Evolutionary conservation across 2,329 filamentous ascomycete species (phyloP).

Genomic region (Bipolaris gigantea): DNA sequence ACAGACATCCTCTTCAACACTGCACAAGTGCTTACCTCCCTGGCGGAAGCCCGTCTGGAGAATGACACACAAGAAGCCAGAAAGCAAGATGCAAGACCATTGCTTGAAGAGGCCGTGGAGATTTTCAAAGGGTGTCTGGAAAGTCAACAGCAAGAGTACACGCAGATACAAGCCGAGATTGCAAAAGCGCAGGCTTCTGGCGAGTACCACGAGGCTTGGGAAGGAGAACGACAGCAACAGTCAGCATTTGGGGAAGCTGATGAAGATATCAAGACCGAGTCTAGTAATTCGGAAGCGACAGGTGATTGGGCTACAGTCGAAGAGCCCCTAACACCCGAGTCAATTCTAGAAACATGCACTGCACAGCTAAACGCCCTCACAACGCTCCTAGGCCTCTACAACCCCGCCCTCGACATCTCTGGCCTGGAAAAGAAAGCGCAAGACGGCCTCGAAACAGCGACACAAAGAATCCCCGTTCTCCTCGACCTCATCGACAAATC

Average conservation of each 20-base stretch:
- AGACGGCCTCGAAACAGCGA: slow-evolving; percentile 56
- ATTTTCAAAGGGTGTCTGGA: slow-evolving; percentile 58
- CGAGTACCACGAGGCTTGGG: slow-evolving; percentile 26
- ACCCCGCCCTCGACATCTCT: slow-evolving; percentile 48
- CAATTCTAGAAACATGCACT: slow-evolving; percentile 68
- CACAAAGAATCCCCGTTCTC: slow-evolving; percentile 58
- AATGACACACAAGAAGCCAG: slow-evolving; percentile 48
- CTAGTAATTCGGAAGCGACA: slow-evolving; percentile 39
- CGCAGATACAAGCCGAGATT: slow-evolving; percentile 43
- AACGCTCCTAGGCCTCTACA: slow-evolving; percentile 53
- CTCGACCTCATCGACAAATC: slow-evolving; percentile 44
- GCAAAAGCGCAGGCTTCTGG: slow-evolving; percentile 35
- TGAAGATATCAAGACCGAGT: slow-evolving; percentile 30
- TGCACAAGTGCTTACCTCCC: slow-evolving; percentile 67
- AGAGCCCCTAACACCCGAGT: slow-evolving; percentile 65
- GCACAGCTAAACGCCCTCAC: slow-evolving; percentile 59
- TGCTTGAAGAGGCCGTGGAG: slow-evolving; percentile 63
- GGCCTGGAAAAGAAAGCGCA: slow-evolving; percentile 61
- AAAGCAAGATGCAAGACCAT: slow-evolving; percentile 53
- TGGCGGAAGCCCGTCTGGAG: slow-evolving; percentile 63
- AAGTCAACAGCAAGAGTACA: slow-evolving; percentile 51
- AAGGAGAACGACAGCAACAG: slow-evolving; percentile 15
- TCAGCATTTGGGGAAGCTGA: slow-evolving; percentile 8
- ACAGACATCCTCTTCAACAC: slow-evolving; percentile 72
- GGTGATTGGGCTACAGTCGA: slow-evolving; percentile 69